Conservation (phyloP, 2,329 filamentous ascomycete species). For the Stagonosporopsis vannaccii region DNA sequence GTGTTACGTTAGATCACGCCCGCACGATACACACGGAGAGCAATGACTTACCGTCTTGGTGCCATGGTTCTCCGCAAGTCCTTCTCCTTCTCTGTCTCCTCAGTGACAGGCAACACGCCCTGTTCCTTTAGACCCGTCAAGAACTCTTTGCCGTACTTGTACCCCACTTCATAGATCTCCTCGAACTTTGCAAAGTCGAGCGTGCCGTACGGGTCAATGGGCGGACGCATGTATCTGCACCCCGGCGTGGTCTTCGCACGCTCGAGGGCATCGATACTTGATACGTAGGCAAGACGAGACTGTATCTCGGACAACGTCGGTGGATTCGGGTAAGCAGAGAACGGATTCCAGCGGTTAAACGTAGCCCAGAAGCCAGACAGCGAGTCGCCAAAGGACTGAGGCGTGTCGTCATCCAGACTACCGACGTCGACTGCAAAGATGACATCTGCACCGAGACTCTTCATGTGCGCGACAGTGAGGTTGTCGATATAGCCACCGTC, state of each 20-base stretch:
- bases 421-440: conserved; percentile 98
- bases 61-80: conserved; percentile 62
- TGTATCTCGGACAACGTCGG: conserved; percentile 96
- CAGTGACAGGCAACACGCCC: conserved; percentile 70
- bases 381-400: conserved; percentile 91
- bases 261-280: conserved; percentile 91
- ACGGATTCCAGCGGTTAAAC: conserved; percentile 95
- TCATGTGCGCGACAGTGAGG: conserved; percentile 96
- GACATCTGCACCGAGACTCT: conserved; percentile 86
- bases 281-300: conserved; percentile 91
- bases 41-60: conserved; percentile 32
- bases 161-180: conserved; percentile 91
- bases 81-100: conserved; percentile 60
- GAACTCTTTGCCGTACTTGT: conserved; percentile 83
- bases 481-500: conserved; percentile 99
- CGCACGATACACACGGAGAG: neutral
- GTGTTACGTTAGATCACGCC: neutral
- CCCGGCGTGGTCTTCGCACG: conserved; percentile 89
- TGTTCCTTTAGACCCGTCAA: conserved; percentile 78
- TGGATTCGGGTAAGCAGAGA: conserved; percentile 86
- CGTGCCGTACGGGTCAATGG: conserved; percentile 91
- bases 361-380: conserved; percentile 95
- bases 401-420: conserved; percentile 86
- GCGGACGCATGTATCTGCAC: conserved; percentile 95
- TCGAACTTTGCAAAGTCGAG: conserved; percentile 98